Base-by-base conservation (phyloP, 495 filamentous ascomycete genomes). In the Penicillium longicatenatum region DNA sequence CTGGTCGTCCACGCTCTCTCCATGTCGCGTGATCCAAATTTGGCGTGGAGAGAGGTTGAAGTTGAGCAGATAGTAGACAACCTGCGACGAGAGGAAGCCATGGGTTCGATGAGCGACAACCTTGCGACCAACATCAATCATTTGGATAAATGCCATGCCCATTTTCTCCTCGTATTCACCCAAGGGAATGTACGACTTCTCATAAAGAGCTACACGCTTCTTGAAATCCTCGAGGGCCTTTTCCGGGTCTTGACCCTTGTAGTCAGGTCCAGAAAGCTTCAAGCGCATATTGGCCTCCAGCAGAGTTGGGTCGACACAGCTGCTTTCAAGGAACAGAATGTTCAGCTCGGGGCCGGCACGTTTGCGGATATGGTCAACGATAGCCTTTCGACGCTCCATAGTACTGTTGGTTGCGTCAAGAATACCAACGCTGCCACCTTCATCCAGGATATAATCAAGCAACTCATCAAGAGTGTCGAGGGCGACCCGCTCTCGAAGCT, bases 401-500 rank as follows among this genome's bases (percentile, higher is more conserved):
- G 93, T 98, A 74, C 92, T 97, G 75, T 98, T 98, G 2, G 94
- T 98, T 9, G 93, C 93, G 76, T 98, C 93, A 17, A 97, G 83
- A 58, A 98, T 97, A n/a, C 94, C 94, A n/a, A 98, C 88, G 49
- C 91, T 92, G 42, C 94, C 94, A 19, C 88, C 89, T 51, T 86
- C 75, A 22, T 88, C 79, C 33, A 98, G 75, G 37, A 98, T 84
- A 66, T 92, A 98, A 43, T 96, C 86, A 39, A 98, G 73, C 19
- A 97, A 75, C 64, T 98, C 94, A 61, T 98, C 91, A 14, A 98
- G 78, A 2, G 94, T 97, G 58, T 92, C 90, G 60, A 97, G 81
- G 1, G 94, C 94, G 19, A 95, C 89, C 65, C 95, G 90, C 68
- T 98, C 94, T 58, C 94, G 84, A 20, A 98, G 75, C 66, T 85